phyloP scores from a whole-genome alignment of 768 basidiomycete species.

The Strobilomyces dryophilus region DNA sequence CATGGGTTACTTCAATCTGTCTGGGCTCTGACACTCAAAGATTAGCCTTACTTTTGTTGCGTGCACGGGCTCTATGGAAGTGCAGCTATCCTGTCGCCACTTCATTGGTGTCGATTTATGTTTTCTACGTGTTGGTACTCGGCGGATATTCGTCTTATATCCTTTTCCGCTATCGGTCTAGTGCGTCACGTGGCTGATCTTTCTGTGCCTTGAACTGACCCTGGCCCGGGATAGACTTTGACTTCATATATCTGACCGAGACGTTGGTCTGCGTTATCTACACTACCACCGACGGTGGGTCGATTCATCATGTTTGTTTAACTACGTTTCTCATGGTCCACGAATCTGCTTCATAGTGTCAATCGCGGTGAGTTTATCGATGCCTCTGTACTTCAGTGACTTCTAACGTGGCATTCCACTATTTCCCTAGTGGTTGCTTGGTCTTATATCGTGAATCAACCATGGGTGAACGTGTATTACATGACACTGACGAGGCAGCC shows the following conservation, averaged over 20 bases:
- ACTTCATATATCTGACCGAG: neutral
- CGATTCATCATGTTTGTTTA: neutral
- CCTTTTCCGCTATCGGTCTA: neutral
- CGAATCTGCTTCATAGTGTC: neutral
- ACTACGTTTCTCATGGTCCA: neutral
- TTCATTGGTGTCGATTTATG: conserved; percentile 8
- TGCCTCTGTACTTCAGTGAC: neutral
- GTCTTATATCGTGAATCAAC: conserved; percentile 1
- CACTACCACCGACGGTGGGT: neutral
- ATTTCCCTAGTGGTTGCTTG: conserved; percentile 1
- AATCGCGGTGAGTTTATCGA: neutral
- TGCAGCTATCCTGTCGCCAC: conserved; percentile 2
- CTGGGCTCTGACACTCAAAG: neutral
- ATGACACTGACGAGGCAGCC: neutral
- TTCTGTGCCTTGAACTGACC: neutral
- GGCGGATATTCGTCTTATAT: neutral
- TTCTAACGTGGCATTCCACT: neutral
- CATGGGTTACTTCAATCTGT: neutral
- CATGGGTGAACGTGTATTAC: neutral
- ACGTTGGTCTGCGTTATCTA: neutral
- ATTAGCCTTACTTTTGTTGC: conserved; percentile 17
- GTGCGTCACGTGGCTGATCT: neutral
- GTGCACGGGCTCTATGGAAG: conserved; percentile 19
- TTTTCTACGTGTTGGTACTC: conserved; percentile 5
- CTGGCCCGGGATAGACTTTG: neutral